Evolutionary conservation across 352 stramenopile species (phyloP), one percentile per base, ranked within the genome.

Genomic region (Bremia lactucae): DNA sequence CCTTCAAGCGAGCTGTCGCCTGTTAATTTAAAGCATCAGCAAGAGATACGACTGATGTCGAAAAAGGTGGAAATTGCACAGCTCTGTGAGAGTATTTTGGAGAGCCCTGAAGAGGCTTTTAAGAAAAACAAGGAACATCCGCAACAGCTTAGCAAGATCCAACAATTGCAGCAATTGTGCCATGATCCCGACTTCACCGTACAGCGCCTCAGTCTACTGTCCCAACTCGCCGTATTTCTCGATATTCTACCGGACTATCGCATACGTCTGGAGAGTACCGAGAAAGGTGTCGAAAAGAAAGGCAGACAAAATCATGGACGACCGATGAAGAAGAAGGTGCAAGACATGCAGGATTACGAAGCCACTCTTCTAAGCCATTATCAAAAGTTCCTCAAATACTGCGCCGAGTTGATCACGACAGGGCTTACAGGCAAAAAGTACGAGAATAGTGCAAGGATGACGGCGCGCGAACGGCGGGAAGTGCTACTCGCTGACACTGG

Each of bases 211-310:
- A 92, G 77, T 15, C 65, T 97, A 52, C 65, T 98, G 34, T 97
- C 89, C 6, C 64, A 96, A 36, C 59, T 97, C 11, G 94, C 93
- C 1, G 87, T 98, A 22, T 97, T 97, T 43, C 68, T 96, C 29
- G 94, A 98, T 42, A 95, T 98, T 22, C 39, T 98, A 22, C 94
- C 94, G 0, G 77, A 88, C 46, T 98, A 98, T 68, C 80, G 93
- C 39, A 97, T 98, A 38, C 87, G 92, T 46, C 49, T 85, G 16
- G 73, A 87, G 22, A 93, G 72, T 1, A 78, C 82, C 3, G 85
- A 97, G 56, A 1, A 8, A 14, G 42, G 20, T 20, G 65, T 87
- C 2, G 90, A 97, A 50, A 50, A 55, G 18, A 64, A 61, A 41
- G 75, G 87, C 9, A 91, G 97, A 61, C 74, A 83, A 49, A 75